Evolutionary conservation across 1,139 yeast species (phyloP).

Genomic region (Diutina scorzettiae): DNA sequence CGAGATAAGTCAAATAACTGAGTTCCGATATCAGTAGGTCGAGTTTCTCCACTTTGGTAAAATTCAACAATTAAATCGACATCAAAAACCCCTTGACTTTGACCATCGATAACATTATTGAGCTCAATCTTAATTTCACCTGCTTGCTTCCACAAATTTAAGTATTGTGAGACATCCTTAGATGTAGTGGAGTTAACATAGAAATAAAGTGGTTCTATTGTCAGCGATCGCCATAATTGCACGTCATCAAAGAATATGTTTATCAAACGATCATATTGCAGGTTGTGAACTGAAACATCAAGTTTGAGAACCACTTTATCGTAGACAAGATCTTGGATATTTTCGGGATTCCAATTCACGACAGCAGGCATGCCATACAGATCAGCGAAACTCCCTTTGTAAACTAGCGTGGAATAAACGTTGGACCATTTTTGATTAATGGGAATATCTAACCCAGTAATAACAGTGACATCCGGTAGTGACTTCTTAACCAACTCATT

Average conservation of each 20-base stretch:
- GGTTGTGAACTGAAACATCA: slow-evolving; percentile 47
- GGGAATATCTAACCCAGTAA: too few relatives aligned
- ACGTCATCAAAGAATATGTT: slow-evolving; percentile 54
- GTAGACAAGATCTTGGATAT: too few relatives aligned
- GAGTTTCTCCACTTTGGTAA: slow-evolving; percentile 16
- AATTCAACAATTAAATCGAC: slow-evolving; percentile 41
- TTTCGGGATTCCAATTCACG: too few relatives aligned
- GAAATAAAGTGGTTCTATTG: slow-evolving; percentile 61
- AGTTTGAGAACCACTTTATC: slow-evolving; percentile 40
- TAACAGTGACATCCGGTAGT: too few relatives aligned
- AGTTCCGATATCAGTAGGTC: background rate
- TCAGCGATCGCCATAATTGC: slow-evolving; percentile 77
- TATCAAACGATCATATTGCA: slow-evolving; percentile 69
- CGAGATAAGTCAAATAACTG: slow-evolving; percentile 8
- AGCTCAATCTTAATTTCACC: slow-evolving; percentile 38
- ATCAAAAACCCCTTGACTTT: slow-evolving; percentile 50
- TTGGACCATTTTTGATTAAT: too few relatives aligned
- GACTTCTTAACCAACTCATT: too few relatives aligned
- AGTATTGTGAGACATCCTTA: slow-evolving; percentile 57
- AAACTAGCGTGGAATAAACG: too few relatives aligned
- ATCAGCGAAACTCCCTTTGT: too few relatives aligned
- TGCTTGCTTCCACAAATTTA: slow-evolving; percentile 33
- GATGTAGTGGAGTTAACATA: slow-evolving; percentile 33
- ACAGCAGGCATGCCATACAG: too few relatives aligned
- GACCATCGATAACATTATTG: slow-evolving; percentile 49